These are phyloP conservation scores for Rhynchospora pubera DNA, from an alignment of 176 grass and related monocot genomes.

Conservation along the genomic window DNA sequence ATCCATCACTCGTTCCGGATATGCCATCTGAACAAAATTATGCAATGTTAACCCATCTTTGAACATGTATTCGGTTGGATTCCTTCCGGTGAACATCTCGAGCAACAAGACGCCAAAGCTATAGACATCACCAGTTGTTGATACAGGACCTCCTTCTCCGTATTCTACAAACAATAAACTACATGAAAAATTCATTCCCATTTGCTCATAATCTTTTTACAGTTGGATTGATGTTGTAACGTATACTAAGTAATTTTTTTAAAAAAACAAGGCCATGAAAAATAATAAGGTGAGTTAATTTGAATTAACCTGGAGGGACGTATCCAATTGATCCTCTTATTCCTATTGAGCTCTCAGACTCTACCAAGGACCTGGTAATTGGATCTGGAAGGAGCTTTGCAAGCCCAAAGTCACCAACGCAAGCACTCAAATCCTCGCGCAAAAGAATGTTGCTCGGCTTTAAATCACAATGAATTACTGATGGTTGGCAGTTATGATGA, in stretches of 20 bases:
- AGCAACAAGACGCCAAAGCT: constrained; percentile 2
- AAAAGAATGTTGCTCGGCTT: constrained; percentile 15
- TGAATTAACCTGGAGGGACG: background rate
- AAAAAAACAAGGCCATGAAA: background rate
- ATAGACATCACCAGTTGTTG: background rate
- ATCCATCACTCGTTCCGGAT: background rate
- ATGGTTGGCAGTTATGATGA: constrained; percentile 24
- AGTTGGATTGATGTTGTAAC: background rate
- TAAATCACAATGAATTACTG: background rate
- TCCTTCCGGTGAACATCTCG: background rate
- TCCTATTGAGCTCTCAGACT: constrained; percentile 2
- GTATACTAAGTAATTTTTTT: too few relatives aligned
- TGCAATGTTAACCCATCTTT: background rate
- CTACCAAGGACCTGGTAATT: background rate
- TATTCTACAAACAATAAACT: background rate
- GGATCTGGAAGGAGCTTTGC: constrained; percentile 3
- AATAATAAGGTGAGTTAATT: background rate
- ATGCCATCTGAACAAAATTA: background rate
- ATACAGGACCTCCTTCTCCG: background rate
- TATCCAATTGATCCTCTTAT: constrained; percentile 5
- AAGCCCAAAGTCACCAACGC: background rate
- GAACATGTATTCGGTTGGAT: background rate
- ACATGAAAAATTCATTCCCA: background rate
- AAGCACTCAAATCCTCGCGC: background rate
- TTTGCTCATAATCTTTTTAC: background rate